Evolutionary conservation across 768 basidiomycete species (phyloP), one percentile per base, ranked within the genome.

Genomic region (Nidularia sp.): DNA sequence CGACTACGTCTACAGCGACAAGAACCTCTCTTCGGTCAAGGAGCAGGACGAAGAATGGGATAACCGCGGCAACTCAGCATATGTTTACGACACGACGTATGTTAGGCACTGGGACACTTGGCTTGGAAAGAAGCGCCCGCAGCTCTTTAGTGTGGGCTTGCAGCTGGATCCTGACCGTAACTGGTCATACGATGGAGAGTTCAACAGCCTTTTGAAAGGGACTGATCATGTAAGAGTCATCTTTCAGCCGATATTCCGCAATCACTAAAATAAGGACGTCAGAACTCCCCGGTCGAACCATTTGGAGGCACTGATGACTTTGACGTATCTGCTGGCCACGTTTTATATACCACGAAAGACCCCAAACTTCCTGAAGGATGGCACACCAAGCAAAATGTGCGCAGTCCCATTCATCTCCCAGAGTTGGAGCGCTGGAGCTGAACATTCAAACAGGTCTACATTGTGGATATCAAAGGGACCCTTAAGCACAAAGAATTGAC

Each of bases 381-480:
- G 77, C 94, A 98, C 68, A 98, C 96, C 1, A 91, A 90, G 60
- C 88, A 93, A 62, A 86, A 95, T 60, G 88, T 95, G 39, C 32
- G 66, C 41, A 62, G 33, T 39, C 32, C 32, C 2, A 45, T 32
- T 44, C 25, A 25, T 25, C 25, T 25, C 25, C 25, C 25, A 25
- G 25, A 25, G 25, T 25, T 25, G 25, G 25, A 25, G 25, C 25
- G 25, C 1, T 25, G 25, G 25, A 25, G 25, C 25, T 25, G 25
- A 25, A 25, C 41, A 49, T 13, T 5, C 49, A 52, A 29, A 8
- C 55, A 90, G 89, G 73, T 92, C 35, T 93, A 88, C 66, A 66
- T 89, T 48, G 81, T 90, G 18, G 76, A 77, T 50, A 76, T 91
- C 50, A 60, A 71, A 7, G 78, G 84, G 41, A 60, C 65, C 34